Evolutionary conservation across 257 asterid genomes (phyloP).

Genomic region (Solanum lycopersicoides): DNA sequence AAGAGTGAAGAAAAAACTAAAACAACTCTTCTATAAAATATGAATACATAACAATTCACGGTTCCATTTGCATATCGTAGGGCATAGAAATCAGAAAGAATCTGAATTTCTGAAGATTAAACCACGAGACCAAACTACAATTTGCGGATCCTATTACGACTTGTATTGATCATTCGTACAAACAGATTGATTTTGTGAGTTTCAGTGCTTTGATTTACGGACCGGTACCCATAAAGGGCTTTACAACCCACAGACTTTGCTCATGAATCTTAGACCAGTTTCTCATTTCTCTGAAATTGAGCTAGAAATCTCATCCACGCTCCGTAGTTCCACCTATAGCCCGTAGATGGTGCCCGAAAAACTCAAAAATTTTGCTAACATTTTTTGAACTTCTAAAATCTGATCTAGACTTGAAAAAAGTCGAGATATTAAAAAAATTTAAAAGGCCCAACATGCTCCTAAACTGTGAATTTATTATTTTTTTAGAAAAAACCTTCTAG

Average conservation of each 20-base stretch:
- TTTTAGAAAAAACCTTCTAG: background rate
- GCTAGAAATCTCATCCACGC: no score
- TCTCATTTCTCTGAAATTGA: no score
- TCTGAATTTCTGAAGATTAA: background rate
- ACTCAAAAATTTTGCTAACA: accelerated
- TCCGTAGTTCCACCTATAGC: no score
- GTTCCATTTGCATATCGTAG: no score
- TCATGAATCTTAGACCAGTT: no score
- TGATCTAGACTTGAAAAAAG: background rate
- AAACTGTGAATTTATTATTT: background rate
- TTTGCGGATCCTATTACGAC: background rate
- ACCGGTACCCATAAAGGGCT: background rate
- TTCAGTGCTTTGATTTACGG: background rate
- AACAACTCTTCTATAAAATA: background rate
- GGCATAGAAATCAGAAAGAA: background rate
- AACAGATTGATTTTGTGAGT: background rate
- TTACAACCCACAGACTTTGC: background rate
- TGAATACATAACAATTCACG: background rate
- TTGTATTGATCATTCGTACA: background rate
- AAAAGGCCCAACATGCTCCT: background rate
- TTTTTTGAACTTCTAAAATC: background rate
- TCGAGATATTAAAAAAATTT: background rate
- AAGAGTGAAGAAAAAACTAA: background rate
- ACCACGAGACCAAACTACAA: background rate
- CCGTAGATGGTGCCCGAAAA: no score